These are phyloP conservation scores for Boletus subparvulus DNA, from an alignment of 768 basidiomycete species.

Conservation along the genomic window DNA sequence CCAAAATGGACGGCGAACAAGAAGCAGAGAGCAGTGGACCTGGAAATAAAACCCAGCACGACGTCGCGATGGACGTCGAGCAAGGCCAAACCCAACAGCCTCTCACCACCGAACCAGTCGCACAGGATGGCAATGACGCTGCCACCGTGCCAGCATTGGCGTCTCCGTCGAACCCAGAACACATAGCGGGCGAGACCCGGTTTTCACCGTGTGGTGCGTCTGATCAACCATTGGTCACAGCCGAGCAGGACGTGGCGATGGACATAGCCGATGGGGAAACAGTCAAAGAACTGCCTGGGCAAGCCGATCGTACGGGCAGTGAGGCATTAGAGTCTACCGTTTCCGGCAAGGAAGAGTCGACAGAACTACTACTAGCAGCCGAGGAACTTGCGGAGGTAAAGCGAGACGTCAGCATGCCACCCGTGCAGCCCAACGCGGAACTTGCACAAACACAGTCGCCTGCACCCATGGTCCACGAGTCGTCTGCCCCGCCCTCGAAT, in stretches of 20 bases:
- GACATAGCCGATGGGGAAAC: slow-evolving; percentile 19
- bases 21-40: slow-evolving; percentile 2
- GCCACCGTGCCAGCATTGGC: neutral
- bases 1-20: slow-evolving; percentile 25
- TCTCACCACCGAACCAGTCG: neutral
- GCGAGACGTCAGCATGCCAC: slow-evolving; percentile 29
- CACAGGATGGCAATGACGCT: slow-evolving; percentile 2
- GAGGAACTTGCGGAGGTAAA: slow-evolving; percentile 16
- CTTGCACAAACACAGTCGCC: slow-evolving; percentile 10
- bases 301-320: slow-evolving; percentile 4
- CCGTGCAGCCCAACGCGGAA: slow-evolving; percentile 11
- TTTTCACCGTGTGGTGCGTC: slow-evolving; percentile 7
- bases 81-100: slow-evolving; percentile 3
- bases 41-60: neutral
- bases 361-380: slow-evolving; percentile 7
- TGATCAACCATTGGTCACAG: slow-evolving; percentile 25
- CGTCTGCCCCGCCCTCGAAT: slow-evolving; percentile 7
- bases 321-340: slow-evolving; percentile 1
- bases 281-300: slow-evolving; percentile 12
- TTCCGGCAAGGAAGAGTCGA: slow-evolving; percentile 4
- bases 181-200: neutral
- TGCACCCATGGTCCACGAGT: slow-evolving; percentile 11
- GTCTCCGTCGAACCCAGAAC: slow-evolving; percentile 14
- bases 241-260: slow-evolving; percentile 27
- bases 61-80: slow-evolving; percentile 27